Base-by-base conservation (phyloP, 2,329 filamentous ascomycete species). In the Exophiala spinifera region DNA sequence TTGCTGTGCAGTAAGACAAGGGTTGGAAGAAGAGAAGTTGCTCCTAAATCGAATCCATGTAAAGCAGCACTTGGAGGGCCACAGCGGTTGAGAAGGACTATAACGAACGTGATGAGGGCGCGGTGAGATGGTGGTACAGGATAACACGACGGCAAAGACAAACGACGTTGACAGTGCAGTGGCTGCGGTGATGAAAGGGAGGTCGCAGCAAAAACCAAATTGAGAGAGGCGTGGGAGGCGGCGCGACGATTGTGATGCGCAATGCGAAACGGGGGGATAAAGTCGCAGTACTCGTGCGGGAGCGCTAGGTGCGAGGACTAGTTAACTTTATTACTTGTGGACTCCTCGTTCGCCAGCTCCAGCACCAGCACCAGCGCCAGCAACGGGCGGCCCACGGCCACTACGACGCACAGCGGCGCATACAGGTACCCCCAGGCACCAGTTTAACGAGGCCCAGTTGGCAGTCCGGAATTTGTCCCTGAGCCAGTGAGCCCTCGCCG, bases 101-200 rank as follows among this genome's bases (percentile, higher is more conserved):
- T 57, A 60, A 60, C 49, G 57, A 60, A 49, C 55, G 57, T 57
- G 40, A 48, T 55, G 42, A 54, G 46, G 21, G 36, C 40, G 50
- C 43, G 33, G 50, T 49, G 53, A 43, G 51, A 44, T 36, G 51
- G 53, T 44, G 49, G 50, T 31, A 31, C 19, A 46, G 47, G 34
- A 45, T 23, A n/a, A 36, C 15, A 51, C 11, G 40, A 14, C 36
- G 39, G 39, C 31, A 37, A 56, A 51, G 47, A 49, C 33, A 52
- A 47, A 37, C 47, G 31, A 44, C 42, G 47, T 52, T 57, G 51
- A 56, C 44, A 55, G 51, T 57, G 57, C 51, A 39, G 47, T 55
- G 57, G 52, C 52, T 49, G 53, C 44, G 48, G 57, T 56, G 53
- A 59, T 56, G 57, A 54, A 56, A 56, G 57, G 57, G 50, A 56